Base-by-base conservation (phyloP, 2,329 filamentous ascomycete species). In the Fusarium pininemorale region DNA sequence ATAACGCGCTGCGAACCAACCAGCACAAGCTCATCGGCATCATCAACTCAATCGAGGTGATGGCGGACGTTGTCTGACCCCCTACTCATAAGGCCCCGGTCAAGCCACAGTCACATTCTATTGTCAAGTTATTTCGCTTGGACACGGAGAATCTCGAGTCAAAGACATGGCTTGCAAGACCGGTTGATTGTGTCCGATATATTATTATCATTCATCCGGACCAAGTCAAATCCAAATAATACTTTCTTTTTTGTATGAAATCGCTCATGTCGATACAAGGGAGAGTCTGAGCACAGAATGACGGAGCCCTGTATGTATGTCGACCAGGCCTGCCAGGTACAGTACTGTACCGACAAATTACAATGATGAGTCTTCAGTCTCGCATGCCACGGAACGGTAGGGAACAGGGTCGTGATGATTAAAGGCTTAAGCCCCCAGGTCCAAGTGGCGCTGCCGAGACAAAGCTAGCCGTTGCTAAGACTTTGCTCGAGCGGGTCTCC, bases 381-480 rank as follows among this genome's bases (percentile, higher is more conserved):
- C 42, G 54, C 58, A 74, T 72, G 72, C 71, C 59, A 69, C 30
- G 37, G 63, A 65, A 61, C 38, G 56, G 54, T 56, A 70, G 63
- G 68, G 69, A 68, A 62, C 66, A 72, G 66, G 75, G 70, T 47
- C 50, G 45, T 66, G 66, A 71, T 77, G 71, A 76, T 79, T 75
- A 79, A 80, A 79, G 78, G 79, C 71, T 57, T 73, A 68, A 75
- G 71, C 32, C 32, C 58, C 60, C 62, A 63, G 69, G 69, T 71
- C 65, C 64, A 64, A 65, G 69, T 73, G 73, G 69, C 75, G 66
- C 72, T 59, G 45, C 66, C 72, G 70, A 80, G 79, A 79, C 70
- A 67, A 73, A 66, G 47, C 68, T 65, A 74, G 32, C 45, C 35
- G 41, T 51, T 64, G 73, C 76, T 78, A 79, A 69, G 62, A 66